Conservation (phyloP, 305 asterid genomes). For the Petunia hybrid region DNA sequence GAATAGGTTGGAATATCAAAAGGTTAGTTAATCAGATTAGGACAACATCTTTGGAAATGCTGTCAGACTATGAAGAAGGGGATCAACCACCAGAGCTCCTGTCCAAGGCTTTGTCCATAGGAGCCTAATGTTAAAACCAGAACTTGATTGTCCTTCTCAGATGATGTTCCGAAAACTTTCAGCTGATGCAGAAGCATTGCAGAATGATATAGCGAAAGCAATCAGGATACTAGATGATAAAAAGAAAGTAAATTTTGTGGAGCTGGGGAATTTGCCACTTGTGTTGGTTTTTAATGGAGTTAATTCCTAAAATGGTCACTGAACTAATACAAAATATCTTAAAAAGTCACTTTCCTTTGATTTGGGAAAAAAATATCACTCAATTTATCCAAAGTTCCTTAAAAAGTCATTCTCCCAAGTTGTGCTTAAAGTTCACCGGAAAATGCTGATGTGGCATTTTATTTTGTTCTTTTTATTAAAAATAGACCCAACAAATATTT, state of each 20-base stretch:
- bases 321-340: no score
- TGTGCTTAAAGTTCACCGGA: no score
- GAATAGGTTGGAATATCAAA: constrained; percentile 38
- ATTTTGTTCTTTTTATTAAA: no score
- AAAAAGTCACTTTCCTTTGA: no score
- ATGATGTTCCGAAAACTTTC: constrained; percentile 61
- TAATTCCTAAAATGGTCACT: no score
- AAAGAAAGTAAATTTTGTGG: constrained; percentile 47
- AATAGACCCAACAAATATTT: no score
- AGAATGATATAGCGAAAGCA: constrained; percentile 72
- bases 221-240: constrained; percentile 47
- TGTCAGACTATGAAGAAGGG: constrained; percentile 50
- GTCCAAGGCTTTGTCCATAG: constrained; percentile 74
- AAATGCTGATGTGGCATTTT: no score
- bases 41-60: constrained; percentile 54
- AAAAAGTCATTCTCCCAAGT: no score
- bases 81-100: constrained; percentile 57
- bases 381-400: no score
- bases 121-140: constrained; percentile 64
- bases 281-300: constrained; percentile 37
- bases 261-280: constrained; percentile 55
- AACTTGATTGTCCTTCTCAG: constrained; percentile 45
- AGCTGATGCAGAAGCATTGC: constrained; percentile 69
- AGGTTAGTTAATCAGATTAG: constrained; percentile 43
- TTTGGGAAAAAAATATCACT: no score